phyloP scores from a whole-genome alignment of 164 flowering plant species.

The Houttuynia cordata region DNA sequence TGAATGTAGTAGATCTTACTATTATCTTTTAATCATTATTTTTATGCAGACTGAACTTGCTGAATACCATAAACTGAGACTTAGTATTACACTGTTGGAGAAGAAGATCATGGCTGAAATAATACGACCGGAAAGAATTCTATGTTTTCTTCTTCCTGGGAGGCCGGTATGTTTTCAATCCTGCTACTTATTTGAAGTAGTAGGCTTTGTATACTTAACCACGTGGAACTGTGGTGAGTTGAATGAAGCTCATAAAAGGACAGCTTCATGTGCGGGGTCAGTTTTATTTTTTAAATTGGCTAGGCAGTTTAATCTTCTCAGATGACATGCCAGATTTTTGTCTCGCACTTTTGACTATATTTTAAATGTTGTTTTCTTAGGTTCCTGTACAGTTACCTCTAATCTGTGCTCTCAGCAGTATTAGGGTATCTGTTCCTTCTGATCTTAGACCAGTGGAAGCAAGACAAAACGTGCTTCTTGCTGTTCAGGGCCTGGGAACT shows the following conservation, averaged over 20 bases:
- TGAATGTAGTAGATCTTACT: background rate
- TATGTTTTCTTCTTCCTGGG: slow-evolving; percentile 74
- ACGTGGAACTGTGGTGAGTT: slow-evolving; percentile 48
- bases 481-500: slow-evolving; percentile 62
- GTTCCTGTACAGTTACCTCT: slow-evolving; percentile 91
- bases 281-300: slow-evolving; percentile 12
- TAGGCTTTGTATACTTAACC: background rate
- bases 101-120: slow-evolving; percentile 90
- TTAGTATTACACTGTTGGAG: slow-evolving; percentile 70
- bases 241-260: slow-evolving; percentile 18
- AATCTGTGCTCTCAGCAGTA: slow-evolving; percentile 73
- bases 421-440: slow-evolving; percentile 67
- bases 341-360: background rate
- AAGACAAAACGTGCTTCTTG: slow-evolving; percentile 69
- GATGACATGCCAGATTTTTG: background rate
- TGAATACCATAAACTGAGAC: slow-evolving; percentile 74
- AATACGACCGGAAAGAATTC: slow-evolving; percentile 84
- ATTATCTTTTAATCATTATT: background rate
- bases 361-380: slow-evolving; percentile 19
- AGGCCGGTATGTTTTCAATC: slow-evolving; percentile 58
- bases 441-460: slow-evolving; percentile 92
- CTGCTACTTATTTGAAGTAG: background rate
- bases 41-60: slow-evolving; percentile 64
- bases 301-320: slow-evolving; percentile 7
- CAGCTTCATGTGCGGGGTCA: slow-evolving; percentile 16